Percentiles rank a stretch among this genome's conserved stretches.
phyloP scores from a whole-genome alignment of 2,329 filamentous ascomycete species.

The Raffaelea deltoideospora region DNA sequence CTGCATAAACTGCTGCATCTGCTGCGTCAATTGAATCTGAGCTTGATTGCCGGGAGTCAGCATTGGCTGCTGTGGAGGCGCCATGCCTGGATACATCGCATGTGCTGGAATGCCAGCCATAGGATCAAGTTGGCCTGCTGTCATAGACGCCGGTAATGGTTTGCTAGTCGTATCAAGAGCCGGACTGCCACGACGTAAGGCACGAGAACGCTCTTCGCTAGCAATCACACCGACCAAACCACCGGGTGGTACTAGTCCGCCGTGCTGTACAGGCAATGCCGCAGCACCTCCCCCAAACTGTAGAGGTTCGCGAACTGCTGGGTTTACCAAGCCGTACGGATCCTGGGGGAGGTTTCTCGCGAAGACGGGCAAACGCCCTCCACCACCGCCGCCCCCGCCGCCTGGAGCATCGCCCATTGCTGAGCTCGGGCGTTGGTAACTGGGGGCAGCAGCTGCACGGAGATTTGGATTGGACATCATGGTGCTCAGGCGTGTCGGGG shows the following conservation, averaged over 20 bases:
- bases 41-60: constrained; percentile 52
- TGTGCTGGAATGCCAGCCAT: constrained; percentile 32
- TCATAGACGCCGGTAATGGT: constrained; percentile 14
- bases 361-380: constrained; percentile 57
- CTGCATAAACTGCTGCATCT: constrained; percentile 79
- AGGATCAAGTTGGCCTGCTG: constrained; percentile 29
- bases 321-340: constrained; percentile 66
- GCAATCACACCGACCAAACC: constrained; percentile 82
- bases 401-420: constrained; percentile 32
- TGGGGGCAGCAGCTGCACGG: constrained; percentile 33
- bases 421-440: constrained; percentile 39
- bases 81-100: constrained; percentile 31
- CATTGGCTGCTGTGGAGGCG: constrained; percentile 16
- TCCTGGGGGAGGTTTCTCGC: constrained; percentile 70
- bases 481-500: constrained; percentile 50
- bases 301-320: constrained; percentile 58
- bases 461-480: constrained; percentile 60
- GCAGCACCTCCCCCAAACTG: constrained; percentile 46
- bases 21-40: constrained; percentile 66
- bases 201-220: constrained; percentile 64
- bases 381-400: constrained; percentile 15
- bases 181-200: constrained; percentile 64
- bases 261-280: constrained; percentile 11
- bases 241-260: constrained; percentile 41
- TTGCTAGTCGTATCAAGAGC: constrained; percentile 38